Evolutionary conservation across 805 yeast species (phyloP), one percentile per base, ranked within the genome.

Genomic region (Tetrapisispora arboricola): DNA sequence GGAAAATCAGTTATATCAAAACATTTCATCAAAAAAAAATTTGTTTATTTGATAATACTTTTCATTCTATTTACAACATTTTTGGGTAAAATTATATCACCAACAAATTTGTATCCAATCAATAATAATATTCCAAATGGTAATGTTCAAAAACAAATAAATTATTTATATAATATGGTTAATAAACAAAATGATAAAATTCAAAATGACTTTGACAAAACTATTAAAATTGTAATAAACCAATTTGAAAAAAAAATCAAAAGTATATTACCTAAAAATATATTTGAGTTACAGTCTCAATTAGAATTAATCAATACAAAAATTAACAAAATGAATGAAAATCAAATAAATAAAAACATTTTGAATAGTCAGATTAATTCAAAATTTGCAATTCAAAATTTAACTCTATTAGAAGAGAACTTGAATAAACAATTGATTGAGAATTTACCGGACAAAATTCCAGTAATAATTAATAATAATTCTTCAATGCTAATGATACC

Each of bases 191-290:
- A 58, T 31, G 49, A 47, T 12, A 43, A 44, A 28, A 46, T 51
- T 16, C 51, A 51, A 32, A 37, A 39, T 6, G 61, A 58, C 32
- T 47, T 56, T 18, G 63, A 60, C 38, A 51, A 50, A 36, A 57
- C 55, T 10, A 45, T 60, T 15, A 50, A 55, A 37, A 46, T 55
- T 19, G 51, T 56, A 2, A 52, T 60, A 17, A 44, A 51, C 17
- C 60, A 57, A 43, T 58, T 60, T 41, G 64, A 60, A 33, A 54
- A 55, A 38, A 57, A 55, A 36, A 50, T 60, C 25, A 60, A 52
- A 37, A 51, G 50, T 19, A 32, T 60, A 26, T 27, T 58, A 18
- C 63, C 64, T 6, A 30, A 49, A 13, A 56, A 57, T 40, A 30
- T 58, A 15, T 41, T 50, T 12, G 49, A 44, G 27, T 44, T 54